Conservation (phyloP, 208 protist species). For the Tritrichomonas musculus region DNA sequence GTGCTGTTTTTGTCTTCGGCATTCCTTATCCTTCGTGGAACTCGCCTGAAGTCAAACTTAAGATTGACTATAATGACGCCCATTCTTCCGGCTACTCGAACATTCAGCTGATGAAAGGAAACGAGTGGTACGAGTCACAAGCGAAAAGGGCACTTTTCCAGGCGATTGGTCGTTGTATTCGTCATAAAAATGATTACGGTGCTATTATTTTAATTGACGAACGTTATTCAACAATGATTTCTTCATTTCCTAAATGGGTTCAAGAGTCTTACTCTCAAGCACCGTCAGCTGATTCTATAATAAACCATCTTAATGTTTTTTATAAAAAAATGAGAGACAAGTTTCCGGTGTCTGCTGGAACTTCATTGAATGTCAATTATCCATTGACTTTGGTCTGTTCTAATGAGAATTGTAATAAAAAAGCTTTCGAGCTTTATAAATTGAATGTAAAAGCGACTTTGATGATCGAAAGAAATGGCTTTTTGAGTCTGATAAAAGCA, state of each 20-base stretch:
- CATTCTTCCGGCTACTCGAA: background rate
- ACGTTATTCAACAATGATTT: background rate
- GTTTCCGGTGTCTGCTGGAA: background rate
- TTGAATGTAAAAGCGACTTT: background rate
- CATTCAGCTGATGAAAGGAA: background rate
- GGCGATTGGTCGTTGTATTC: conserved; percentile 39
- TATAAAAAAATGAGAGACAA: background rate
- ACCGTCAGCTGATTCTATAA: background rate
- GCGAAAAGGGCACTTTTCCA: conserved; percentile 34
- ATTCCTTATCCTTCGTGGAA: background rate
- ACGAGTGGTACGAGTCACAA: background rate
- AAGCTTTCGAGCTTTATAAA: background rate
- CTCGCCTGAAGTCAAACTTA: background rate
- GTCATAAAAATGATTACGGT: conserved; percentile 45
- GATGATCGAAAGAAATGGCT: no score
- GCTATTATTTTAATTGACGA: conserved; percentile 41
- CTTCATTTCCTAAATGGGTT: background rate
- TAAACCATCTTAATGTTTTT: background rate
- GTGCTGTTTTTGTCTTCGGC: conserved; percentile 34
- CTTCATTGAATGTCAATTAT: background rate
- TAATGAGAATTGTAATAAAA: background rate
- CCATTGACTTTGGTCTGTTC: background rate
- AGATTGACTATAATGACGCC: background rate
- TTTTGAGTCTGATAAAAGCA: no score
- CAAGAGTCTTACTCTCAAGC: no score